Evolutionary conservation across 345 rosid species (phyloP), one percentile per base, ranked within the genome.

Genomic region (Salix udensis): DNA sequence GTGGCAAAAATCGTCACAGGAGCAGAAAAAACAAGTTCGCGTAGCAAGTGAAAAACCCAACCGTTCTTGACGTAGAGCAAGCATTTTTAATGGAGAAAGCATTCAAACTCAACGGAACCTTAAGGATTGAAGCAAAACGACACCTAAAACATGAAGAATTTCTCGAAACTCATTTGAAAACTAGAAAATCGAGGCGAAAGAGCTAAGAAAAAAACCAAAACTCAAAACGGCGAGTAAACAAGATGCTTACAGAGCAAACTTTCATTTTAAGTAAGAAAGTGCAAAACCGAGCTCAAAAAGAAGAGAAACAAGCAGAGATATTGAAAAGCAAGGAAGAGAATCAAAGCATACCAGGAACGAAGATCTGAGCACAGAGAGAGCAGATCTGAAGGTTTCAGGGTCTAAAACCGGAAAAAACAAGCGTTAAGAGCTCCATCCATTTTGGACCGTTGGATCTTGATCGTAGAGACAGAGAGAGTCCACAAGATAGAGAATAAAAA

Each of bases 381-480:
- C 79, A 81, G 90, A 88, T 88, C 90, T 84, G 87, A 75, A 77
- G 81, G 76, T 70, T 76, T 74, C 62, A 30, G 79, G 83, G 36
- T 60, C 88, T 85, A 88, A 76, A 88, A 81, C 76, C 40, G 23
- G 74, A 65, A 74, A 72, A 75, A 76, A 76, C 79, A 74, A 76
- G 82, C 74, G 66, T 73, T 26, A 72, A 67, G 40, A 50, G 79
- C 78, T 21, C 66, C 76, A 73, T 78, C 80, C 88, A 86, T 86
- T 80, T 24, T 87, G 83, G 85, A 77, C 90, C 92, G 92, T 89
- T 79, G 78, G 92, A 89, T 89, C 85, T 74, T 81, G 89, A 88
- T 84, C 89, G 75, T 68, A 71, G 82, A 75, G 84, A 76, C 78
- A 52, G 52, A 71, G 84, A 71, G 78, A 66, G 34, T 61, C 61